Conservation (phyloP, 371 early-diverging fungal species). For the Rhizopus arrhizus region DNA sequence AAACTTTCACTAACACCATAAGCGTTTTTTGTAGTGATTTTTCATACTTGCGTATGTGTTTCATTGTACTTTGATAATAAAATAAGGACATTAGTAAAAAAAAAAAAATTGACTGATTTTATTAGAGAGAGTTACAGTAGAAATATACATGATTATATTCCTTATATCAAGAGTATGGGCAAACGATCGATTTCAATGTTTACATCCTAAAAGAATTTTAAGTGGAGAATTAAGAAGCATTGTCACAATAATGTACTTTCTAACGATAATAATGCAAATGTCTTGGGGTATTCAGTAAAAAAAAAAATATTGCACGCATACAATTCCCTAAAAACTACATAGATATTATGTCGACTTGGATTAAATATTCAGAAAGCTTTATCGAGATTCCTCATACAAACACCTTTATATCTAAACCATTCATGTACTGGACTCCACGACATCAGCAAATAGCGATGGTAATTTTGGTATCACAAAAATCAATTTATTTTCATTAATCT, state of each 20-base stretch:
- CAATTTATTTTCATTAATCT: constrained; percentile 21
- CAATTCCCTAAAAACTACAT: neutral
- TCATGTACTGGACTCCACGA: constrained; percentile 34
- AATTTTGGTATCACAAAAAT: constrained; percentile 5
- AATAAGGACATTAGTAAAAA: neutral
- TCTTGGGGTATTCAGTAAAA: constrained; percentile 36
- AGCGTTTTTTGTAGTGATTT: constrained; percentile 27
- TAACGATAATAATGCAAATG: constrained; percentile 45
- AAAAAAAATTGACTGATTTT: neutral
- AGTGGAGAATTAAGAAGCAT: constrained; percentile 49
- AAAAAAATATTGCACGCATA: neutral
- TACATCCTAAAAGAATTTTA: constrained; percentile 37
- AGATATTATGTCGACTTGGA: constrained; percentile 48
- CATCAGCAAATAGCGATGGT: constrained; percentile 39
- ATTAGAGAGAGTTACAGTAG: constrained; percentile 38
- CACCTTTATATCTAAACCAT: constrained; percentile 39
- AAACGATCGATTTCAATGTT: constrained; percentile 41
- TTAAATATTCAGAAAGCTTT: constrained; percentile 53
- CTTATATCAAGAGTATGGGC: constrained; percentile 35
- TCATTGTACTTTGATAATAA: neutral
- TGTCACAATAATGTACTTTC: constrained; percentile 38
- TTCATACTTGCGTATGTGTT: constrained; percentile 34
- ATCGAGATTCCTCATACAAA: constrained; percentile 18
- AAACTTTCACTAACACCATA: too few species aligned
- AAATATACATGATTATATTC: constrained; percentile 35